Evolutionary conservation across 2,329 filamentous ascomycete genomes (phyloP).

Genomic region (Diaporthe sp.): DNA sequence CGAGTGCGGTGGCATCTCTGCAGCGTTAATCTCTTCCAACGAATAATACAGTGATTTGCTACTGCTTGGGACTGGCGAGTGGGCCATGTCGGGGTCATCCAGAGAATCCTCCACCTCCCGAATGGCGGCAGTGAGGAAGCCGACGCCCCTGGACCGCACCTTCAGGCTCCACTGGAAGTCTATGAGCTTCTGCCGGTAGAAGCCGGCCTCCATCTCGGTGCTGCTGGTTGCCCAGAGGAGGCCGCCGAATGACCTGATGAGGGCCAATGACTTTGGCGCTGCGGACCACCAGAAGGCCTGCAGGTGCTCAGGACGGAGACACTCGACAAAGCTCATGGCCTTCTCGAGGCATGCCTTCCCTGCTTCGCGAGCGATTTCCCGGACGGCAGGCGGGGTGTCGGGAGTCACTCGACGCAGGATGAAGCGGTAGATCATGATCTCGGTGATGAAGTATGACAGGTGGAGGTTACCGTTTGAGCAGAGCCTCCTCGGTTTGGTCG

Average conservation of each 20-base stretch:
- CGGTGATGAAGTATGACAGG: constrained; percentile 91
- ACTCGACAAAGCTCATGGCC: constrained; percentile 97
- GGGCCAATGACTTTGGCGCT: constrained; percentile 90
- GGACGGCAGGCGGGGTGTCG: constrained; percentile 63
- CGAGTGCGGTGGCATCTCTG: constrained; percentile 9
- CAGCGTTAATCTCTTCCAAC: constrained; percentile 4
- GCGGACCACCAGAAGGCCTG: constrained; percentile 95
- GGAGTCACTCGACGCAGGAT: constrained; percentile 83
- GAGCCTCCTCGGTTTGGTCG: constrained; percentile 62
- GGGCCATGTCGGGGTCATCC: constrained; percentile 43
- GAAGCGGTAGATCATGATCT: constrained; percentile 92
- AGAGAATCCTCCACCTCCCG: constrained; percentile 52
- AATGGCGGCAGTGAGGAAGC: constrained; percentile 57
- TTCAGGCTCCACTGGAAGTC: constrained; percentile 96
- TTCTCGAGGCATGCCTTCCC: constrained; percentile 95
- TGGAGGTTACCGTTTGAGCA: constrained; percentile 85
- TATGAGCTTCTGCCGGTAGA: constrained; percentile 86
- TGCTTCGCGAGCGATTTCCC: constrained; percentile 92
- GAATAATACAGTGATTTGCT: constrained; percentile 21
- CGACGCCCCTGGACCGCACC: constrained; percentile 82
- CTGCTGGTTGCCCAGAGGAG: constrained; percentile 91
- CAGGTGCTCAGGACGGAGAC: constrained; percentile 86
- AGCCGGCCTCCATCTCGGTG: constrained; percentile 89
- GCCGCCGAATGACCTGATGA: constrained; percentile 94
- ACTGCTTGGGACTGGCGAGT: constrained; percentile 35